phyloP scores from a whole-genome alignment of 371 early-diverging fungal species.

The Apophysomyces sp. region DNA sequence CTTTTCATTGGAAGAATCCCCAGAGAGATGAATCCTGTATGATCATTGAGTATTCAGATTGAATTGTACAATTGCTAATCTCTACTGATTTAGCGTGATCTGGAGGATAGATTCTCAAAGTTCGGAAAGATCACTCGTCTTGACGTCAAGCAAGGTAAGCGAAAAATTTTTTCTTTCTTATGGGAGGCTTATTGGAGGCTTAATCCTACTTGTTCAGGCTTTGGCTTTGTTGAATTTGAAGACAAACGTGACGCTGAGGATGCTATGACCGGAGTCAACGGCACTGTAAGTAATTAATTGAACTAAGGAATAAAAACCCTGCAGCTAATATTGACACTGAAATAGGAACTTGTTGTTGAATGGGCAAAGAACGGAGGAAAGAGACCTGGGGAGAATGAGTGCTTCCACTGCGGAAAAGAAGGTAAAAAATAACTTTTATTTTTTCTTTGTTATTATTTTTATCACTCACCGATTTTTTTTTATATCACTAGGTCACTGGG shows the following conservation, averaged over 20 bases:
- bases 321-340: not conserved
- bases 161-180: not conserved
- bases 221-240: slow-evolving; percentile 75
- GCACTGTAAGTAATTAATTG: slow-evolving; percentile 53
- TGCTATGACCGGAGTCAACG: slow-evolving; percentile 62
- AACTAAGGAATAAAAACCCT: slow-evolving; percentile 57
- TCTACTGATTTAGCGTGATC: slow-evolving; percentile 47
- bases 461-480: not conserved
- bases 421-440: slow-evolving; percentile 30
- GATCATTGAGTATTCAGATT: not conserved
- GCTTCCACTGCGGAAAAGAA: slow-evolving; percentile 69
- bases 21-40: slow-evolving; percentile 35
- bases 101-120: slow-evolving; percentile 72
- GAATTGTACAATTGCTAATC: not conserved
- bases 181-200: no score
- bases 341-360: slow-evolving; percentile 53
- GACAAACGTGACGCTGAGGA: slow-evolving; percentile 74
- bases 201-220: slow-evolving; percentile 56
- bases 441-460: not conserved
- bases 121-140: slow-evolving; percentile 75
- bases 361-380: slow-evolving; percentile 61
- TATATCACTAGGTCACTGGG: slow-evolving; percentile 64
- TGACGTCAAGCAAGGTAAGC: slow-evolving; percentile 61
- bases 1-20: slow-evolving; percentile 46
- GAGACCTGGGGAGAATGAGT: slow-evolving; percentile 56